phyloP scores from a whole-genome alignment of 306 rosid species.

The Alnus rubra region DNA sequence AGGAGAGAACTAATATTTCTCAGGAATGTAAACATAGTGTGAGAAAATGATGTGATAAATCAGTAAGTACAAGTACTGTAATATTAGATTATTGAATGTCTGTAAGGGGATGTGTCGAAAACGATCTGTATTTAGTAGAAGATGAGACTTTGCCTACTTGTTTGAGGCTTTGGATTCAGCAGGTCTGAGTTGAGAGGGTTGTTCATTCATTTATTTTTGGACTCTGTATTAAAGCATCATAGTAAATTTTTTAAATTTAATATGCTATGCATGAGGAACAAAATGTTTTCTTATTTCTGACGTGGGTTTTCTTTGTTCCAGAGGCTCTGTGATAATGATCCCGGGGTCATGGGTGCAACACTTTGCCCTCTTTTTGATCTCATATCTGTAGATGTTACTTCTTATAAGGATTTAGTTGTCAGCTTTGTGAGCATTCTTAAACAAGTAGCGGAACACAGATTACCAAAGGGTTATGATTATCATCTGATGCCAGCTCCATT shows the following conservation, averaged over 20 bases:
- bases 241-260: neutral
- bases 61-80: neutral
- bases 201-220: neutral
- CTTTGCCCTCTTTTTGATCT: conserved; percentile 79
- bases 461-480: conserved; percentile 90
- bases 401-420: conserved; percentile 79
- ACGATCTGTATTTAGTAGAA: neutral
- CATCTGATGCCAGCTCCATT: conserved; percentile 93
- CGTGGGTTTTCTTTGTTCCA: conserved; percentile 2
- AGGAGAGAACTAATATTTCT: neutral
- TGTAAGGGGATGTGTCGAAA: neutral
- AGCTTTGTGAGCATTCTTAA: conserved; percentile 89
- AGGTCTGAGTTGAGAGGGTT: neutral
- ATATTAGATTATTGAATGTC: neutral
- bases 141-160: neutral
- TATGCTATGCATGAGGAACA: neutral
- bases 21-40: neutral
- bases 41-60: neutral
- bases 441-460: conserved; percentile 79
- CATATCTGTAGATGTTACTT: conserved; percentile 48
- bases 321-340: conserved; percentile 83
- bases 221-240: neutral
- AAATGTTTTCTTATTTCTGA: neutral
- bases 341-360: conserved; percentile 95
- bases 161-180: neutral